Base-by-base conservation (phyloP, 345 rosid genomes). In the Rhodamnia argentea region DNA sequence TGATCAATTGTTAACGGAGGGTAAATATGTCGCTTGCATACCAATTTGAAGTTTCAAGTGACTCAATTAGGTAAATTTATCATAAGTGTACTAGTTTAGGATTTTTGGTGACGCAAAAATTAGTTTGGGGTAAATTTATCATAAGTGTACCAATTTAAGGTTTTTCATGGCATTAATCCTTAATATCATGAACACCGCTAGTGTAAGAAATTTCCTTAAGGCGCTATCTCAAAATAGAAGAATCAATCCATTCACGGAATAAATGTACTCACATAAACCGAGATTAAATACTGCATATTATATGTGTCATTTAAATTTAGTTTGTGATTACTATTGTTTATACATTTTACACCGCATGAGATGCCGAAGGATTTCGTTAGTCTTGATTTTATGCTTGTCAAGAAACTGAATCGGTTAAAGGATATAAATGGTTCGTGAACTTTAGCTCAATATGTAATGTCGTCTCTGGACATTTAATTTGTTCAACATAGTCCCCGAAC, bases 401-500 rank as follows among this genome's bases (percentile, higher is more conserved):
- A 11, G 15, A 62, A 27, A 29, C 14, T 9, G 11, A 62, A 27
- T 62, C 27, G 12, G 22, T 37, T 14, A 15, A 3, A 62, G 27
- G 40, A 1, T 62, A 16, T 4, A 62, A 62, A 29, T 62, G 11
- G 32, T 29, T 32, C 12, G 6, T 62, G 18, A 14, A 29, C 10
- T 62, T 62, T 62, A 20, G 0, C 26, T 7, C 15, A 13, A 53
- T 3, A 0, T 60, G 70, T 2, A 62, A 14, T 62, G 32, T 14
- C 4, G 2, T 29, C 2, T 3, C 3, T 62, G 8, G 8, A 0
- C 11, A 14, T 62, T 29, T 62, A 7, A 62, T 27, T 29, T 62
- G 3, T 29, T 29, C 1, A 0, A 29, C 15, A 0, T 29, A 62
- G 5, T 15, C 4, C 9, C 1, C 7, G 7, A 62, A 3, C 11